Base-by-base conservation (phyloP, 495 filamentous ascomycete genomes). In the Penicillium crystallinum region DNA sequence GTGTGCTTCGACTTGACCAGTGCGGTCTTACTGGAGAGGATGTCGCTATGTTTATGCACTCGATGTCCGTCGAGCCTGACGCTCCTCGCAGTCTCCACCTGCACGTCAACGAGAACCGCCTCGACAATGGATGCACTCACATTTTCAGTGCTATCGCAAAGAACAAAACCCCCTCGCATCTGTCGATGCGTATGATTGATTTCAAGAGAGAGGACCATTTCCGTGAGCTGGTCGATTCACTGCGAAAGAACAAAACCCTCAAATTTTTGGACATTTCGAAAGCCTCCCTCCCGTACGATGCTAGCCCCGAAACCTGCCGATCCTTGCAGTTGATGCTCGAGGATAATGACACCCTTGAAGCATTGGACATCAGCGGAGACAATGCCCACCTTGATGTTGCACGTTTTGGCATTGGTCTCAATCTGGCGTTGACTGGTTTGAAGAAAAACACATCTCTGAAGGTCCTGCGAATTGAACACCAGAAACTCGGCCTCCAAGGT, bases 331-430 rank as follows among this genome's bases (percentile, higher is more conserved):
- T 77, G 36, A 81, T 97, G 70, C 89, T 98, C 55, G 82, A 85
- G 23, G 75, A 83, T 46, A 97, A 98, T 58, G 70, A 78, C 9
- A 88, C 86, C 0, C 72, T 98, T 11, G 79, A 83, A 49, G 87
- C 83, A 48, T 70, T 98, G 14, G 87, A 96, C 63, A 82, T 97
- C 38, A 93, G 90, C 6, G 93, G 93, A 5, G 93, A 95, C 63
- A 87, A 87, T 56, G 88, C 90, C 7, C 86, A 91, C 61, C 75
- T 97, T 21, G 93, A 96, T 63, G 88, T 89, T 39, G 86, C 88
- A 1, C 83, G 87, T 37, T 83, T 96, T 31, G 91, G 92, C 17
- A 85, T 82, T 54, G 90, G 90, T 3, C 80, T 97, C 45, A 90
- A 87, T 30, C 77, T 84, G 36, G 87, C 90, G 10, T 71, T 98